A percentile compares a stretch with the other conserved stretches of the same genome.
These are phyloP conservation scores for Pleurotus ostreatus DNA, from an alignment of 768 basidiomycete genomes.

Conservation along the genomic window DNA sequence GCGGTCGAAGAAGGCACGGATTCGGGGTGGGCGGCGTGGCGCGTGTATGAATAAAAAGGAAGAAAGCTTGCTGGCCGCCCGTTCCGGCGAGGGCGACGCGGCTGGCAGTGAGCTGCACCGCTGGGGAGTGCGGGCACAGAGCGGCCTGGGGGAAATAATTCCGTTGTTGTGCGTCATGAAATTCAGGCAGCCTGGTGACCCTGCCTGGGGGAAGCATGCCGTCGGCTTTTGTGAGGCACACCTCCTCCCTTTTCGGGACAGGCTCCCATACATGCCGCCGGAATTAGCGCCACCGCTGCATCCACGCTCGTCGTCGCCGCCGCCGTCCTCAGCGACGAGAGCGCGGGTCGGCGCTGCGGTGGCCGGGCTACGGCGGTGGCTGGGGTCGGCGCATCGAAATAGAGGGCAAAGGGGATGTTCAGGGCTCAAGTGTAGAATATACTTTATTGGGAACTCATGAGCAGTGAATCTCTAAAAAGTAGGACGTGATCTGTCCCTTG, in stretches of 20 bases:
- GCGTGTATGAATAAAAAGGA: too few species aligned
- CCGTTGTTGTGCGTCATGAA: background rate
- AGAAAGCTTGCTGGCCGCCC: too few species aligned
- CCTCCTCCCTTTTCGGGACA: background rate
- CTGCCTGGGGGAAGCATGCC: background rate
- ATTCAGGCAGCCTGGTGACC: background rate
- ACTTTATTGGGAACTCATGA: background rate
- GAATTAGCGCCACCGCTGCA: background rate
- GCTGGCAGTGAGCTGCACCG: too few species aligned
- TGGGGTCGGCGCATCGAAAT: background rate
- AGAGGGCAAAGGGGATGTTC: background rate
- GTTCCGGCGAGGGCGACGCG: too few species aligned
- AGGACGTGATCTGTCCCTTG: background rate
- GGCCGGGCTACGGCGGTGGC: background rate
- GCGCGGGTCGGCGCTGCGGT: background rate
- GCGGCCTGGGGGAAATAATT: too few species aligned
- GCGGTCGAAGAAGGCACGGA: too few species aligned
- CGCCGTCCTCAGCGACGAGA: background rate
- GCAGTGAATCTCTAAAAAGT: background rate
- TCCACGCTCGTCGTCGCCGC: background rate
- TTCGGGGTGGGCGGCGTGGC: too few species aligned
- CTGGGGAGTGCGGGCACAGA: too few species aligned
- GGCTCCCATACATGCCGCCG: background rate
- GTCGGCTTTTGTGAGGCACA: slow-evolving; percentile 8
- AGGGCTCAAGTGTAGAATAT: background rate